Percentiles rank a stretch among this genome's conserved stretches.
Conservation (phyloP, 495 filamentous ascomycete genomes). For the Podospora appendiculata region DNA sequence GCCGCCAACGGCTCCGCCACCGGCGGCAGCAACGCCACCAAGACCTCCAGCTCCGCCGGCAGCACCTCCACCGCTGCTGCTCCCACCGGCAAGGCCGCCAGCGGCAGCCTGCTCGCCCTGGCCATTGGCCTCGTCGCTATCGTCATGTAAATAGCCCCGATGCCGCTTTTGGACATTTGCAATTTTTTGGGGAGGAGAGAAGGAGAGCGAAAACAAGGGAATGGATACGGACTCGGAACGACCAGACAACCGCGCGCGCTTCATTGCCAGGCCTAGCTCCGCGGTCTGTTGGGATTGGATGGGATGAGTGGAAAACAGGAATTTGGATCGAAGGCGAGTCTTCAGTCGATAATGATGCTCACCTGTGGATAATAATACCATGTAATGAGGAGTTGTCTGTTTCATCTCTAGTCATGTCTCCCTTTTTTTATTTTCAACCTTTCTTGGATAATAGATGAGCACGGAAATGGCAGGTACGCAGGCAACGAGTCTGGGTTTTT, state of each 20-base stretch:
- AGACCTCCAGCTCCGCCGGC: background rate
- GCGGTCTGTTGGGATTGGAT: no score
- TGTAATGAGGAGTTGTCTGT: background rate
- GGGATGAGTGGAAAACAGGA: no score
- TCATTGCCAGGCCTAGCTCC: no score
- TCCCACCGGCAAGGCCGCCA: slow-evolving; percentile 3
- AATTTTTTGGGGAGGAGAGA: background rate
- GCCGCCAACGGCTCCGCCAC: background rate
- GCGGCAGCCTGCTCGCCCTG: slow-evolving; percentile 9
- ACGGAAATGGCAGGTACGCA: no score
- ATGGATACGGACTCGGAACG: background rate
- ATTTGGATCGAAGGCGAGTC: no score
- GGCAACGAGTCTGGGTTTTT: no score
- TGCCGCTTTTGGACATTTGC: background rate
- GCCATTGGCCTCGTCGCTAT: slow-evolving; percentile 10
- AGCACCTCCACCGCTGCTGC: background rate
- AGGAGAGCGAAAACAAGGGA: background rate
- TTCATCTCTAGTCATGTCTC: background rate
- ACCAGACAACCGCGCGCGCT: no score
- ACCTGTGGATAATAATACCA: background rate
- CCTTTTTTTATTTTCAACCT: background rate
- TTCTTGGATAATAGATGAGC: no score
- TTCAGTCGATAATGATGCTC: background rate
- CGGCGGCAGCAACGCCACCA: background rate
- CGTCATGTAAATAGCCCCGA: slow-evolving; percentile 6